A percentile compares a stretch with the other conserved stretches of the same genome.
phyloP scores from a whole-genome alignment of 1,139 yeast species.

The Yarrowia galli region DNA sequence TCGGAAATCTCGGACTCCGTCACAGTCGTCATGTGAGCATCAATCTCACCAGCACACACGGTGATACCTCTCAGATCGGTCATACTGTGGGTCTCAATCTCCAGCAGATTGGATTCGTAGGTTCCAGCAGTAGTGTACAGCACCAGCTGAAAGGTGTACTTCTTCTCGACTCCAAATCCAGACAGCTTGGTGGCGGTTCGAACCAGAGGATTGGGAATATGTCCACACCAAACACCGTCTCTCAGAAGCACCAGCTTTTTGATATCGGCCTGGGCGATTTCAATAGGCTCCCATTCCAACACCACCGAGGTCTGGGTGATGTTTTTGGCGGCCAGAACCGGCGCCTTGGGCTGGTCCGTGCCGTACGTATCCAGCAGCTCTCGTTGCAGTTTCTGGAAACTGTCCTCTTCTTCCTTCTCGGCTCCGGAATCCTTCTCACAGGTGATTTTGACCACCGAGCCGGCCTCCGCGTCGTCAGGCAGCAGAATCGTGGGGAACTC shows the following conservation, averaged over 20 bases:
- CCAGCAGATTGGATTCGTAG: constrained; percentile 70
- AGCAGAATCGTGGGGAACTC: constrained; percentile 93
- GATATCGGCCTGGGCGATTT: constrained; percentile 82
- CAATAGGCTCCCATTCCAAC: constrained; percentile 88
- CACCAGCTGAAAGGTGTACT: constrained; percentile 78
- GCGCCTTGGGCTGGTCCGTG: constrained; percentile 71
- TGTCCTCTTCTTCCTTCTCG: constrained; percentile 65
- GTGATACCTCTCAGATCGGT: constrained; percentile 94
- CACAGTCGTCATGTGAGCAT: constrained; percentile 61
- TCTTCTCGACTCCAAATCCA: constrained; percentile 87
- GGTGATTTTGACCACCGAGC: constrained; percentile 86
- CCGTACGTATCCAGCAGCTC: constrained; percentile 79
- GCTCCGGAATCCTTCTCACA: constrained; percentile 82
- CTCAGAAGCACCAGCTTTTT: constrained; percentile 80
- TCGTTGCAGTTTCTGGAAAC: constrained; percentile 72
- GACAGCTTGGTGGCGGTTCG: constrained; percentile 87
- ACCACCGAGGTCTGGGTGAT: constrained; percentile 95
- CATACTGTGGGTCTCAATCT: constrained; percentile 90
- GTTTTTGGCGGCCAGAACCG: constrained; percentile 73
- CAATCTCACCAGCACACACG: constrained; percentile 85
- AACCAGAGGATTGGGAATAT: constrained; percentile 82
- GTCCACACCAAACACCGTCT: constrained; percentile 79
- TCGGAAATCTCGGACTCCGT: constrained; percentile 66
- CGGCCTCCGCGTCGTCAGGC: constrained; percentile 91
- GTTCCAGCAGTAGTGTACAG: constrained; percentile 90